Evolutionary conservation across 352 stramenopile species (phyloP).

Genomic region (Pythium sp.): DNA sequence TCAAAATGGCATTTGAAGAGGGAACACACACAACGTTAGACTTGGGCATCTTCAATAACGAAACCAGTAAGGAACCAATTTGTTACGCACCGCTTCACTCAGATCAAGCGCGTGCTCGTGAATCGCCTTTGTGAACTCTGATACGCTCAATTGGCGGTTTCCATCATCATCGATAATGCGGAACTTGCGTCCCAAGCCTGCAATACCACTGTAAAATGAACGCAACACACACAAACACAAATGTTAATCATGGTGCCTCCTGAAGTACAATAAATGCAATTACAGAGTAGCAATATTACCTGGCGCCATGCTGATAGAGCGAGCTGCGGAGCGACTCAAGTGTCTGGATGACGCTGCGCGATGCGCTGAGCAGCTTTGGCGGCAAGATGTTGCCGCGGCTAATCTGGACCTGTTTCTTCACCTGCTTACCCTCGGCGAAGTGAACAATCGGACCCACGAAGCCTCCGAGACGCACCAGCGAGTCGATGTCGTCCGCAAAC

Average conservation of each 20-base stretch:
- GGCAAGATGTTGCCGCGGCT: slow-evolving; percentile 74
- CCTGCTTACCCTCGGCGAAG: slow-evolving; percentile 24
- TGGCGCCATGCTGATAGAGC: slow-evolving; percentile 76
- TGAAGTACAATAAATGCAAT: neutral
- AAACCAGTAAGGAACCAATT: neutral
- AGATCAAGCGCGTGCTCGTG: slow-evolving; percentile 62
- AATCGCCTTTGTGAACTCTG: slow-evolving; percentile 81
- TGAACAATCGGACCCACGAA: slow-evolving; percentile 19
- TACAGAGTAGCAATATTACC: slow-evolving; percentile 20
- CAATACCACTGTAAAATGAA: slow-evolving; percentile 45
- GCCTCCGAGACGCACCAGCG: slow-evolving; percentile 58
- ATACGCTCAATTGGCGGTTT: slow-evolving; percentile 66
- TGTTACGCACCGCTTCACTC: slow-evolving; percentile 28
- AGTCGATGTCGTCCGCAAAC: slow-evolving; percentile 59
- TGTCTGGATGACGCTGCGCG: slow-evolving; percentile 54
- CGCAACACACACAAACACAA: neutral
- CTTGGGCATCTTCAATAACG: neutral
- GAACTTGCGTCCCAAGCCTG: slow-evolving; percentile 79
- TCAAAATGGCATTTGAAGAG: neutral
- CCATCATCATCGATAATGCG: slow-evolving; percentile 89
- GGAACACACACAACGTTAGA: slow-evolving; percentile 3
- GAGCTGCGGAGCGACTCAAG: slow-evolving; percentile 62
- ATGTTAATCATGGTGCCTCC: neutral
- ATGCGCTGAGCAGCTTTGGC: slow-evolving; percentile 50
- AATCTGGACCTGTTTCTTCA: slow-evolving; percentile 56